Conservation (phyloP, 148 eudicot species). For the Camellia sinensis region DNA sequence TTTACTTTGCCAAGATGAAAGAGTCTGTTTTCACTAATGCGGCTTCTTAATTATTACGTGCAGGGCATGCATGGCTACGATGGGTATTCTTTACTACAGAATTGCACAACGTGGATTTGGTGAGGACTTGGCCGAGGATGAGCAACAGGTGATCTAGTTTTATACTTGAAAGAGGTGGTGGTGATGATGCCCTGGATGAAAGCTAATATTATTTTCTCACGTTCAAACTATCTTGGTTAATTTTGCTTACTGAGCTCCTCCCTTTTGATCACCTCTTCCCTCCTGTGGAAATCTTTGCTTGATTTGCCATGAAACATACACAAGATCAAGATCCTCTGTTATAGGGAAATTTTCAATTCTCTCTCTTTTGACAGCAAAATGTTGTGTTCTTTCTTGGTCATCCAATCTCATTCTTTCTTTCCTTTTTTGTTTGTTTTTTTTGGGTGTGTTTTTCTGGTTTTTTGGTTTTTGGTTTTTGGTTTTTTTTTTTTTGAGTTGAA, state of each 20-base stretch:
- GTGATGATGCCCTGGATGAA: constrained; percentile 24
- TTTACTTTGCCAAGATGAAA: neutral
- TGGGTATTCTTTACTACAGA: constrained; percentile 96
- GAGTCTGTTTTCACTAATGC: neutral
- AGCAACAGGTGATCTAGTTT: constrained; percentile 38
- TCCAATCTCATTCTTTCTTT: neutral
- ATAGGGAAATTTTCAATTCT: constrained; percentile 7
- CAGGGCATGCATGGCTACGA: constrained; percentile 99
- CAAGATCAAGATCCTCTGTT: neutral
- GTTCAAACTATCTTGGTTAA: neutral
- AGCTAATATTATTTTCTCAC: neutral
- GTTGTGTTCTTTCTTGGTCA: constrained; percentile 9
- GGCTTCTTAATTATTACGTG: constrained; percentile 17
- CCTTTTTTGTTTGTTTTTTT: neutral
- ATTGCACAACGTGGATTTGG: constrained; percentile 79
- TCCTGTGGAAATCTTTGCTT: neutral
- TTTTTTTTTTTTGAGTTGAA: neutral
- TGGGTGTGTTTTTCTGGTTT: neutral
- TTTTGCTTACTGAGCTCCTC: neutral
- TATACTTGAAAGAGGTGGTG: constrained; percentile 2
- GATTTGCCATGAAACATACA: neutral
- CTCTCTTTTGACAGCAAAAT: constrained; percentile 1
- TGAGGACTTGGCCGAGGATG: constrained; percentile 59
- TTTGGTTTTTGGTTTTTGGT: neutral
- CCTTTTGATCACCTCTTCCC: neutral